Base-by-base conservation (phyloP, 768 basidiomycete genomes). In the Brasilioporus rufonigricans region DNA sequence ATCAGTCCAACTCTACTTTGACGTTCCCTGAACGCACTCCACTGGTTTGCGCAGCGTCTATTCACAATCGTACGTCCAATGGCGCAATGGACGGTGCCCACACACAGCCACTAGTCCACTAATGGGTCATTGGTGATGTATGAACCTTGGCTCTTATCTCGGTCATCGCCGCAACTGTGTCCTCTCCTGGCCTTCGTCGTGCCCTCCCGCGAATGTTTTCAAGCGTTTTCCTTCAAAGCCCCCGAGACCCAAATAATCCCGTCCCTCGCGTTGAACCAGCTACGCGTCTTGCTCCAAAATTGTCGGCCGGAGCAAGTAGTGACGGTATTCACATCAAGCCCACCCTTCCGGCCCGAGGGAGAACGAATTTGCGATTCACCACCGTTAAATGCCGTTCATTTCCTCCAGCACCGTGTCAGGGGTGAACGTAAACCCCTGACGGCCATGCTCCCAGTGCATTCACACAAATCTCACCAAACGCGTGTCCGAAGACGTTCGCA, bases 371-470 rank as follows among this genome's bases (percentile, higher is more conserved):
- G 57, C 48, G 58, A 59, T 54, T 55, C 68, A 33, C 56, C 55
- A 55, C 44, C 18, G 48, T 52, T 54, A 51, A 40, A 53, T 68
- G 57, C 67, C 61, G 63, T 66, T 66, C 67, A 66, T 66, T 66
- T 58, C 38, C 48, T 43, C 45, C 48, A 26, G 44, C 56, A 55
- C 44, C 48, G 44, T 53, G 47, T 56, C 54, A 69, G 51, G 55
- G 60, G 49, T 21, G 31, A 29, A 29, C 40, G 33, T 33, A 27
- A 39, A 36, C 66, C 62, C 60, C 60, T 70, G 60, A 62, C 45
- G 48, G 62, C 63, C 63, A 60, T 56, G 62, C 52, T 57, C 58
- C 56, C 53, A 38, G 14, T 16, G 35, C 36, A 16, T 55, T 65
- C 62, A 58, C 52, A 44, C 56, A 55, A 57, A 40, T 45, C 45